Conservation (phyloP, 2,329 filamentous ascomycete species). For the Fusarium longipes region DNA sequence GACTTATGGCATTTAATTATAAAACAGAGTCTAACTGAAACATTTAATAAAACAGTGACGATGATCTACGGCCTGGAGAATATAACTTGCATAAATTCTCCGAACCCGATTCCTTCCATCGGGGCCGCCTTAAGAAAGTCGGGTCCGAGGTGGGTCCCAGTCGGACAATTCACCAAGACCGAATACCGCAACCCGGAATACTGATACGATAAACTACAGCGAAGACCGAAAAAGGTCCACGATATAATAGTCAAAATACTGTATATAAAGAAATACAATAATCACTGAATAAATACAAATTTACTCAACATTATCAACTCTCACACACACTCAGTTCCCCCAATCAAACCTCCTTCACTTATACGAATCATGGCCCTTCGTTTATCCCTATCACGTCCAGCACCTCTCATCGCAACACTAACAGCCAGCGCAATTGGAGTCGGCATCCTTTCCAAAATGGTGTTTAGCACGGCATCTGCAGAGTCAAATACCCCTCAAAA, state of each 20-base stretch:
- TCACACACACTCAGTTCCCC: neutral
- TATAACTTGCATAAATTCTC: neutral
- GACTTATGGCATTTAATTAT: neutral
- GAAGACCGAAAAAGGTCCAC: neutral
- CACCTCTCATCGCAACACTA: slow-evolving; percentile 40
- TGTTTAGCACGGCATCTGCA: slow-evolving; percentile 39
- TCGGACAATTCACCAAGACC: neutral
- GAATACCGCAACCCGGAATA: neutral
- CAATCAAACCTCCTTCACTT: neutral
- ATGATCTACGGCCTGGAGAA: neutral
- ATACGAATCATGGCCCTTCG: slow-evolving; percentile 27
- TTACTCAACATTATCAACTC: neutral
- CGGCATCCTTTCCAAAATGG: slow-evolving; percentile 36
- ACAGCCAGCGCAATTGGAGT: slow-evolving; percentile 33
- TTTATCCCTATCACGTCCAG: slow-evolving; percentile 30
- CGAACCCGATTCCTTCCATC: neutral
- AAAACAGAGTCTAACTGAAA: neutral
- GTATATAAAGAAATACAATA: too few species aligned
- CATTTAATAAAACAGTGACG: neutral
- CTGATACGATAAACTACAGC: neutral
- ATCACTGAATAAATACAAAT: too few species aligned
- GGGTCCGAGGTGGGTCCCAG: neutral
- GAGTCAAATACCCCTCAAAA: slow-evolving; percentile 31
- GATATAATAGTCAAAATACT: neutral
- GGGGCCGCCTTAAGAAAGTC: neutral